Evolutionary conservation across 148 eudicot genomes (phyloP).

Genomic region (Rhododendron kiyosumense): DNA sequence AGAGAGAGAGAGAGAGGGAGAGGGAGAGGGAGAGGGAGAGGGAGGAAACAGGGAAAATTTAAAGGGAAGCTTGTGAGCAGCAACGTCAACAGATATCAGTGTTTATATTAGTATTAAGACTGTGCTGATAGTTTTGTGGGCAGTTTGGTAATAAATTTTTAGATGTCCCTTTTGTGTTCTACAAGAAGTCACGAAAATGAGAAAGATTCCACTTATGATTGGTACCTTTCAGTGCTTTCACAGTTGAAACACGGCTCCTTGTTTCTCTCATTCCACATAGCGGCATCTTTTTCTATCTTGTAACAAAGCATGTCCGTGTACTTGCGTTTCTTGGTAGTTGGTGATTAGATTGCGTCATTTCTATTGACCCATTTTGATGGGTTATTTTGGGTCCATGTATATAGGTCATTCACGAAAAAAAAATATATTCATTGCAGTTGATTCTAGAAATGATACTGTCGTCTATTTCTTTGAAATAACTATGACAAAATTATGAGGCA

Average conservation of each 20-base stretch:
- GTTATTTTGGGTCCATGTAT: background rate
- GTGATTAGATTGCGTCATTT: background rate
- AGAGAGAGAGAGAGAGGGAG: too few relatives aligned
- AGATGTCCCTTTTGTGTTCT: background rate
- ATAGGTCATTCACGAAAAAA: background rate
- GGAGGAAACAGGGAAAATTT: constrained; percentile 22
- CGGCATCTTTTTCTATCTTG: constrained; percentile 1
- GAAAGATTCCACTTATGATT: constrained; percentile 7
- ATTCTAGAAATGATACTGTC: background rate
- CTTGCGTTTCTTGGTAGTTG: background rate
- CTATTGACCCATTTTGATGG: background rate
- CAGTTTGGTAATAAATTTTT: background rate
- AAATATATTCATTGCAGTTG: background rate
- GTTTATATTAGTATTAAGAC: background rate
- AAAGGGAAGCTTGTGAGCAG: constrained; percentile 19
- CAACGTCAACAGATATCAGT: background rate
- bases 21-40: background rate
- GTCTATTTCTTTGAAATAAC: background rate
- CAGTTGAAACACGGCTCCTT: background rate
- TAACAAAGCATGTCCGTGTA: background rate
- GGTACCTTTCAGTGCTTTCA: background rate
- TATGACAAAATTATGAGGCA: background rate
- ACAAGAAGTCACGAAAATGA: background rate
- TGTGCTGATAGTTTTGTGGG: background rate
- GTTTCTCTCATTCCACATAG: background rate